phyloP scores from a whole-genome alignment of 2,329 filamentous ascomycete genomes.

The Phaeosphaeriaceae sp. region DNA sequence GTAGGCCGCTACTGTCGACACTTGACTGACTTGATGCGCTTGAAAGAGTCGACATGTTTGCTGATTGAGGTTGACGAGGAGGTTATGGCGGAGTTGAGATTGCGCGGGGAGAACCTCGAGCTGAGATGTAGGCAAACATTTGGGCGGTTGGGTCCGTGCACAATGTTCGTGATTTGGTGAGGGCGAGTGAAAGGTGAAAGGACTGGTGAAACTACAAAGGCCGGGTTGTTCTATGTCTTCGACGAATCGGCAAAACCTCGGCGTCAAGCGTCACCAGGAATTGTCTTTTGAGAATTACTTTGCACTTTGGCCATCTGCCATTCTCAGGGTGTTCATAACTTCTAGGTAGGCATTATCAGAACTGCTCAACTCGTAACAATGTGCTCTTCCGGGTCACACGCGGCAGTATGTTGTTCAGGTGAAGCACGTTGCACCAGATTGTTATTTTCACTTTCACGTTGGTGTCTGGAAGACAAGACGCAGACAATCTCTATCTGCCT shows the following conservation, averaged over 20 bases:
- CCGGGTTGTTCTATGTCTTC: background rate
- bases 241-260: conserved; percentile 1
- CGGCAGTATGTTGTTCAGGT: too few species aligned
- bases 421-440: too few species aligned
- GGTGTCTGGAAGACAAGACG: too few species aligned
- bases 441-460: background rate
- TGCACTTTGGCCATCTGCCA: too few species aligned
- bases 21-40: background rate
- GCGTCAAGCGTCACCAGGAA: background rate
- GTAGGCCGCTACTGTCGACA: background rate
- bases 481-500: too few species aligned
- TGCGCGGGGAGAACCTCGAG: background rate
- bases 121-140: background rate
- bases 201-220: background rate
- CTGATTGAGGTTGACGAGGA: background rate
- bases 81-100: background rate
- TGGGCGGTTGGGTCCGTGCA: background rate
- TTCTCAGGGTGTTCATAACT: too few species aligned
- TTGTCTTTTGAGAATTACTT: too few species aligned
- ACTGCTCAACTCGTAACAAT: too few species aligned
- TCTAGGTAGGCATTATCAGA: too few species aligned
- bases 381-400: too few species aligned
- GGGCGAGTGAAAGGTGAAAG: background rate
- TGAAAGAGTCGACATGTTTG: background rate
- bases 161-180: background rate